Conservation (phyloP, 192 early-diverging fungal species). For the Mycoemilia scoparia region DNA sequence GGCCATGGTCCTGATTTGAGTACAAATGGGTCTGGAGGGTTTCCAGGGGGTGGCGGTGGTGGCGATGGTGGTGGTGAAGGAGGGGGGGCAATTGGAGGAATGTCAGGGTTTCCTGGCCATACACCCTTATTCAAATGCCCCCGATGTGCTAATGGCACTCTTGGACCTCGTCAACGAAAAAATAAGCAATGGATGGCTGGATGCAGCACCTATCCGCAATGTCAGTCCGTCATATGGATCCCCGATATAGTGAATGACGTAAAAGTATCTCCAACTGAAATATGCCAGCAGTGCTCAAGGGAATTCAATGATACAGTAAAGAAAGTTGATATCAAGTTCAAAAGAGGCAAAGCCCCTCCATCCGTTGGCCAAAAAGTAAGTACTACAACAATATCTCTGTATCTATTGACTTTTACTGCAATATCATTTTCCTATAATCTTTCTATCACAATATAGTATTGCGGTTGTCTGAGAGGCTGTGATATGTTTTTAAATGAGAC, state of each 20-base stretch:
- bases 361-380: too few relatives aligned
- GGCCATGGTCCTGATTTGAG: constrained; percentile 3
- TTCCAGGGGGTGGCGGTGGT: background rate
- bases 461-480: constrained; percentile 19
- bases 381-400: too few relatives aligned
- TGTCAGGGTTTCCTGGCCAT: background rate
- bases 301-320: constrained; percentile 4
- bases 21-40: constrained; percentile 3
- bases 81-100: too few relatives aligned
- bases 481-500: constrained; percentile 25
- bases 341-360: constrained; percentile 14
- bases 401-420: too few relatives aligned
- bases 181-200: constrained; percentile 19
- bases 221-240: constrained; percentile 21
- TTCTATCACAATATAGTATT: constrained; percentile 8
- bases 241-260: constrained; percentile 8
- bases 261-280: constrained; percentile 3
- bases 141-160: constrained; percentile 3
- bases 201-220: constrained; percentile 28
- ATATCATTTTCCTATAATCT: too few relatives aligned
- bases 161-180: constrained; percentile 1
- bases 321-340: constrained; percentile 14
- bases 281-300: constrained; percentile 10
- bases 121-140: constrained; percentile 10
- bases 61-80: constrained; percentile 5